A percentile compares a stretch with the other conserved stretches of the same genome.
Evolutionary conservation across 2,329 filamentous ascomycete species (phyloP).

Genomic region (Neophaeococcomyces aloes): DNA sequence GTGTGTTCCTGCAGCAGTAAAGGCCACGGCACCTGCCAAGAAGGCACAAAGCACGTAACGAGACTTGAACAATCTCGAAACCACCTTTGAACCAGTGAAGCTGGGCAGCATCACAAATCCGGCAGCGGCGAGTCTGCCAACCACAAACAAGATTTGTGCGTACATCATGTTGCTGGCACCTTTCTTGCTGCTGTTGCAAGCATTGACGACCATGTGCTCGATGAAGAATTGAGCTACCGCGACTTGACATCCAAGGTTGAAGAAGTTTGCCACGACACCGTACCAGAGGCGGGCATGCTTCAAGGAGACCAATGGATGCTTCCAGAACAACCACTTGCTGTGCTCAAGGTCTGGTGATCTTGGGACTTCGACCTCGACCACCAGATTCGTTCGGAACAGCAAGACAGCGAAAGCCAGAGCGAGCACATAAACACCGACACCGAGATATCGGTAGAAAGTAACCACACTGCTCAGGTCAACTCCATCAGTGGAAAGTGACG

Average conservation of each 20-base stretch:
- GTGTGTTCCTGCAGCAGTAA: slow-evolving; percentile 42
- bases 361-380: slow-evolving; percentile 61
- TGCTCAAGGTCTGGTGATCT: slow-evolving; percentile 46
- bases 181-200: slow-evolving; percentile 42
- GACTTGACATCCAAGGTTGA: slow-evolving; percentile 65
- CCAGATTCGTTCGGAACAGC: slow-evolving; percentile 54
- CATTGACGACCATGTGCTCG: slow-evolving; percentile 56
- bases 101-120: slow-evolving; percentile 40
- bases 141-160: slow-evolving; percentile 61
- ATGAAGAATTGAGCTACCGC: slow-evolving; percentile 54
- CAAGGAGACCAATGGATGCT: slow-evolving; percentile 17
- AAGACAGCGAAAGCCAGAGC: slow-evolving; percentile 36
- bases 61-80: slow-evolving; percentile 43
- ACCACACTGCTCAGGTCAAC: slow-evolving; percentile 54
- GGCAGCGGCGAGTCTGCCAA: slow-evolving; percentile 60
- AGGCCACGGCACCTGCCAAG: slow-evolving; percentile 50
- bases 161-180: slow-evolving; percentile 62
- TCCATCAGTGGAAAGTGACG: slow-evolving; percentile 25
- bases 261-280: slow-evolving; percentile 65
- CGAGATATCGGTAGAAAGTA: slow-evolving; percentile 69
- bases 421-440: slow-evolving; percentile 56
- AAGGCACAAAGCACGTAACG: slow-evolving; percentile 62
- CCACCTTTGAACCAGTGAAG: neutral
- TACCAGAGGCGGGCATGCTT: slow-evolving; percentile 68
- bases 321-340: slow-evolving; percentile 28